Percentiles rank a stretch among this genome's conserved stretches.
These are phyloP conservation scores for Populus tomentosa DNA, from an alignment of 441 rosid genomes.

Conservation along the genomic window DNA sequence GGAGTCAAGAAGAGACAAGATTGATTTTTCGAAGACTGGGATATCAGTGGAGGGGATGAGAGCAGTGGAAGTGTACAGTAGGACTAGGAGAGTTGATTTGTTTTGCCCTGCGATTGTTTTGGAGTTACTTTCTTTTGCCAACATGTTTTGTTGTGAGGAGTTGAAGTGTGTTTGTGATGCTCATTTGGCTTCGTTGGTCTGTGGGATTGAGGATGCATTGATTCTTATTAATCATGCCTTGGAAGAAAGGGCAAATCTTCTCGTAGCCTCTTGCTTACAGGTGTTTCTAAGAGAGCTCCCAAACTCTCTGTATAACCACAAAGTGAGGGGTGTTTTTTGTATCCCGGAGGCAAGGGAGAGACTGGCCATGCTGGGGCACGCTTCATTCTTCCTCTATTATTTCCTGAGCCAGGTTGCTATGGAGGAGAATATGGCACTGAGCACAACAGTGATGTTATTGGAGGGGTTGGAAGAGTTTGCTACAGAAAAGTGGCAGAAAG, in stretches of 20 bases:
- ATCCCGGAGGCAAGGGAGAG: slow-evolving; percentile 52
- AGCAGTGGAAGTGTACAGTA: slow-evolving; percentile 75
- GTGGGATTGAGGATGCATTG: slow-evolving; percentile 57
- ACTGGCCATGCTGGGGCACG: slow-evolving; percentile 53
- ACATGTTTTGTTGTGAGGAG: slow-evolving; percentile 82
- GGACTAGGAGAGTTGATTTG: slow-evolving; percentile 49
- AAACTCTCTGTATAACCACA: slow-evolving; percentile 50
- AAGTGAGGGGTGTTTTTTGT: slow-evolving; percentile 58
- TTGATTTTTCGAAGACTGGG: slow-evolving; percentile 62
- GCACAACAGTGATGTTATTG: slow-evolving; percentile 63
- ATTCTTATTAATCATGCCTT: slow-evolving; percentile 75
- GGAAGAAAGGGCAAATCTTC: slow-evolving; percentile 65
- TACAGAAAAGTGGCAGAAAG: slow-evolving; percentile 70
- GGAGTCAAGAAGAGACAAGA: slow-evolving; percentile 54
- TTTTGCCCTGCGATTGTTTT: slow-evolving; percentile 52
- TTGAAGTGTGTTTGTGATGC: slow-evolving; percentile 77
- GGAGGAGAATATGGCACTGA: slow-evolving; percentile 70
- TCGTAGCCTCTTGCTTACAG: slow-evolving; percentile 85
- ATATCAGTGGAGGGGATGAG: slow-evolving; percentile 68
- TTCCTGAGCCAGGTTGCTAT: slow-evolving; percentile 82
- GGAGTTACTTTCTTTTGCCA: slow-evolving; percentile 81
- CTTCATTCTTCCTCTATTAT: slow-evolving; percentile 73
- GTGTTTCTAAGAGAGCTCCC: slow-evolving; percentile 81
- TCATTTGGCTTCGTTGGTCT: slow-evolving; percentile 61
- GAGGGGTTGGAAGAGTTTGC: slow-evolving; percentile 79